Conservation (phyloP, 345 rosid genomes). For the Moricandia arvensis region DNA sequence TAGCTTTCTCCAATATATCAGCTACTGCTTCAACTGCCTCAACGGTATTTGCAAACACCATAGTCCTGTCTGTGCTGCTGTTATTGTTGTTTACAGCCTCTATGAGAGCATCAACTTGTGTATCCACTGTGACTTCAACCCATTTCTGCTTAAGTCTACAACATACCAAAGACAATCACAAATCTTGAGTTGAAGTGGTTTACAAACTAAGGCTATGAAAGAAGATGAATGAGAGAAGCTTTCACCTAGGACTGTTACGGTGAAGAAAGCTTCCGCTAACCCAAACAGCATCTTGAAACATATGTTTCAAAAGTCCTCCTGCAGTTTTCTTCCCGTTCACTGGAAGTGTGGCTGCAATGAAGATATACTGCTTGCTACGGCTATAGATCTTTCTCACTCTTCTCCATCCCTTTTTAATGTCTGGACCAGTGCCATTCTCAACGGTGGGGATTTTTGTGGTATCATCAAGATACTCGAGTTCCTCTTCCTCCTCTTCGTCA, state of each 20-base stretch:
- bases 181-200: neutral
- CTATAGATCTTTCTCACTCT: conserved; percentile 69
- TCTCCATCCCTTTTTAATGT: conserved; percentile 66
- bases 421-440: conserved; percentile 24
- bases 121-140: conserved; percentile 79
- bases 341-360: conserved; percentile 97
- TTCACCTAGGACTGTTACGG: conserved; percentile 86
- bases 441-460: conserved; percentile 33
- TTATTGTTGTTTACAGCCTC: conserved; percentile 55
- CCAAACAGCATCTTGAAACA: conserved; percentile 92
- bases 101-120: conserved; percentile 84
- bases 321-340: conserved; percentile 91
- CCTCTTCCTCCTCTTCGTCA: conserved; percentile 43
- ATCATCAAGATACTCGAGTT: conserved; percentile 44
- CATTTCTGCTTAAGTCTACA: conserved; percentile 78
- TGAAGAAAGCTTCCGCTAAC: conserved; percentile 91
- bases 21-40: conserved; percentile 89
- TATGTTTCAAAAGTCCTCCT: conserved; percentile 77
- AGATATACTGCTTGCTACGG: conserved; percentile 88
- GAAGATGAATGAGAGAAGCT: conserved; percentile 9
- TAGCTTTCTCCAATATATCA: conserved; percentile 70
- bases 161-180: conserved; percentile 23
- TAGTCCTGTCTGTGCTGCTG: conserved; percentile 53
- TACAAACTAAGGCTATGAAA: neutral
- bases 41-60: conserved; percentile 94